phyloP scores from a whole-genome alignment of 805 yeast species.

The Millerago galiae region DNA sequence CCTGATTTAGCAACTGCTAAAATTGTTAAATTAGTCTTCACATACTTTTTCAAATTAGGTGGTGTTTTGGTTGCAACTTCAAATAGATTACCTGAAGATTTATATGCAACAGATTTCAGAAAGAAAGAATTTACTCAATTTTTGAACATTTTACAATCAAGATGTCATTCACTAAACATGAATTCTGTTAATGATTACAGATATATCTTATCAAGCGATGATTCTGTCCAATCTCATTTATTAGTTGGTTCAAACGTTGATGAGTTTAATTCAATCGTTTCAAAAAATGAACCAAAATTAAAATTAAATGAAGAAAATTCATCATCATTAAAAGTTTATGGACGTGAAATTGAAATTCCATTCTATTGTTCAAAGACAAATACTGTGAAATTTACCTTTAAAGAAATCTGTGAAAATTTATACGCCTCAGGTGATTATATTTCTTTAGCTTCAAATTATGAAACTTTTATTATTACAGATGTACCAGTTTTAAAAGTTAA shows the following conservation, averaged over 20 bases:
- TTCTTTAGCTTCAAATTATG: constrained; percentile 54
- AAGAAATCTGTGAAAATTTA: constrained; percentile 47
- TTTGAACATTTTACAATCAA: constrained; percentile 45
- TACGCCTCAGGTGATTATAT: constrained; percentile 67
- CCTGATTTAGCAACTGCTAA: constrained; percentile 75
- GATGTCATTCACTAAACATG: constrained; percentile 63
- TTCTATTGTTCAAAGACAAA: constrained; percentile 24
- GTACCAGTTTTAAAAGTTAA: constrained; percentile 53
- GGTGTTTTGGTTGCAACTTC: constrained; percentile 74
- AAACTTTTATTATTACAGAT: constrained; percentile 49
- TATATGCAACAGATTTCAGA: constrained; percentile 60
- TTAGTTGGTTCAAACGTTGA: constrained; percentile 30
- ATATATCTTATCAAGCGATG: constrained; percentile 16
- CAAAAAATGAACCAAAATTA: not conserved
- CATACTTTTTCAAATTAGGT: constrained; percentile 65
- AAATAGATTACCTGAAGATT: constrained; percentile 64
- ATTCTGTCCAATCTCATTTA: constrained; percentile 23
- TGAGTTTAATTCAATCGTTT: not conserved
- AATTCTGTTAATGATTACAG: constrained; percentile 53
- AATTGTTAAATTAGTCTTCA: constrained; percentile 56
- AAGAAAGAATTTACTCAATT: constrained; percentile 52
- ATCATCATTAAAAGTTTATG: constrained; percentile 44
- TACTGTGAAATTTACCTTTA: constrained; percentile 43
- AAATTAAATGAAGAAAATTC: constrained; percentile 5
- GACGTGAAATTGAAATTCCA: constrained; percentile 44